Percentiles rank a stretch among this genome's conserved stretches.
Conservation (phyloP, 768 basidiomycete species). For the Lentinula guzmanii region DNA sequence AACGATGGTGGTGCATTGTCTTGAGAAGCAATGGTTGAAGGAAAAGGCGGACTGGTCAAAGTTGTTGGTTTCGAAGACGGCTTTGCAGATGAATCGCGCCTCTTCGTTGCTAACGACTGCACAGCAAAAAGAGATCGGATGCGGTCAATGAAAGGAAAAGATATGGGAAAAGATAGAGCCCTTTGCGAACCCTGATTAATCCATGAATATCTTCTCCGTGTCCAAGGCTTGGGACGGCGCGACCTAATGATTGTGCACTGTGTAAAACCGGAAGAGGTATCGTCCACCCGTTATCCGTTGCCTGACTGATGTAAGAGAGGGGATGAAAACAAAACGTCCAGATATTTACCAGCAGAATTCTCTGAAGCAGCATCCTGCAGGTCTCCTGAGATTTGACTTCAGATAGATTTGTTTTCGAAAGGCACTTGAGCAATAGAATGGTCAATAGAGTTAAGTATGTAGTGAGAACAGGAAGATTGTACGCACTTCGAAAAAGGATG, state of each 20-base stretch:
- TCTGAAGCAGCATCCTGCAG: constrained; percentile 36
- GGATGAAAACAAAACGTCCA: neutral
- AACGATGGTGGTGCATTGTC: neutral
- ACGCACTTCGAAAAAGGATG: constrained; percentile 43
- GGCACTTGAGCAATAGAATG: neutral
- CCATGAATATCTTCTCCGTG: constrained; percentile 28
- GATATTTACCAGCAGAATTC: constrained; percentile 32
- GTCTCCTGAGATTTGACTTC: constrained; percentile 16
- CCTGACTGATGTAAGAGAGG: neutral
- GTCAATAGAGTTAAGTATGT: neutral
- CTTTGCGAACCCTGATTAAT: constrained; percentile 54
- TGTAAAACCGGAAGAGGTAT: constrained; percentile 33
- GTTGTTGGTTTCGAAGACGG: neutral
- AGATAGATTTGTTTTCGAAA: neutral
- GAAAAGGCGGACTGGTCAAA: neutral
- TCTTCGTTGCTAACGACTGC: neutral
- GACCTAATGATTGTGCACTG: constrained; percentile 24
- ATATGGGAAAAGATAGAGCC: constrained; percentile 26
- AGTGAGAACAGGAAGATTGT: neutral
- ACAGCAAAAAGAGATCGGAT: neutral
- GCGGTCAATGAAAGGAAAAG: constrained; percentile 5
- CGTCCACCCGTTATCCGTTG: constrained; percentile 26
- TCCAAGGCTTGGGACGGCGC: constrained; percentile 16
- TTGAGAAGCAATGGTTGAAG: neutral
- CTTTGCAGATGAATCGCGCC: neutral